Evolutionary conservation across 768 basidiomycete species (phyloP).

Genomic region (Cantharellus cinnabarinus): DNA sequence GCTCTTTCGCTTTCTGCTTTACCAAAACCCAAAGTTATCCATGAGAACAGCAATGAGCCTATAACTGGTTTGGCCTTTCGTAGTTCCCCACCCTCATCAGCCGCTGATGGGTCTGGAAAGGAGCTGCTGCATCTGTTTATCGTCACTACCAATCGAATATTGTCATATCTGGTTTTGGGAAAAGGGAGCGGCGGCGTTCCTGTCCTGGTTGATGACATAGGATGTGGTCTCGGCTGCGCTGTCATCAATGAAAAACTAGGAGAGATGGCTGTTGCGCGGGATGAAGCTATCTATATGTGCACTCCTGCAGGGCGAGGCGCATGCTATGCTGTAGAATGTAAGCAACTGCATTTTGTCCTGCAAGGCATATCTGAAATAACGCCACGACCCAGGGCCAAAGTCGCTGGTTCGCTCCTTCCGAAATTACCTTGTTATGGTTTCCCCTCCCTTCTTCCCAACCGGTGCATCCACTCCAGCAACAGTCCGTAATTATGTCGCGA

Average conservation of each 20-base stretch:
- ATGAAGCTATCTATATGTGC: conserved; percentile 83
- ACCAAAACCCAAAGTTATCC: conserved; percentile 71
- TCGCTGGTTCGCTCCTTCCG: conserved; percentile 51
- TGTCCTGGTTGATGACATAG: conserved; percentile 65
- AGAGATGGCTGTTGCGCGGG: conserved; percentile 67
- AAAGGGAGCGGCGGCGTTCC: conserved; percentile 43
- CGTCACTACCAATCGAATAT: conserved; percentile 66
- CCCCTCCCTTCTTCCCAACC: conserved; percentile 58
- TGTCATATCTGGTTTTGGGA: conserved; percentile 56
- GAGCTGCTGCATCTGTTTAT: conserved; percentile 48
- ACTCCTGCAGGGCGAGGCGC: conserved; percentile 62
- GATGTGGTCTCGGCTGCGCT: conserved; percentile 67
- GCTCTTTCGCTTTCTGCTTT: conserved; percentile 47
- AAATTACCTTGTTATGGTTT: conserved; percentile 81
- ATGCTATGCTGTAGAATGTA: conserved; percentile 86
- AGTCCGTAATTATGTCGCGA: conserved; percentile 49
- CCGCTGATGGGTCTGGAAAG: conserved; percentile 2
- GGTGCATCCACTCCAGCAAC: conserved; percentile 50
- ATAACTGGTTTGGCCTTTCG: conserved; percentile 84
- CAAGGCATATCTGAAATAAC: background rate
- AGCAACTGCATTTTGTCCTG: background rate
- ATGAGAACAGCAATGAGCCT: conserved; percentile 71
- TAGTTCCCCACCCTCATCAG: conserved; percentile 24
- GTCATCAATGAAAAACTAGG: conserved; percentile 52
- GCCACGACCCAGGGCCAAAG: conserved; percentile 37